Conservation (phyloP, 2,329 filamentous ascomycete genomes). For the Emmonsiellopsis sp. region DNA sequence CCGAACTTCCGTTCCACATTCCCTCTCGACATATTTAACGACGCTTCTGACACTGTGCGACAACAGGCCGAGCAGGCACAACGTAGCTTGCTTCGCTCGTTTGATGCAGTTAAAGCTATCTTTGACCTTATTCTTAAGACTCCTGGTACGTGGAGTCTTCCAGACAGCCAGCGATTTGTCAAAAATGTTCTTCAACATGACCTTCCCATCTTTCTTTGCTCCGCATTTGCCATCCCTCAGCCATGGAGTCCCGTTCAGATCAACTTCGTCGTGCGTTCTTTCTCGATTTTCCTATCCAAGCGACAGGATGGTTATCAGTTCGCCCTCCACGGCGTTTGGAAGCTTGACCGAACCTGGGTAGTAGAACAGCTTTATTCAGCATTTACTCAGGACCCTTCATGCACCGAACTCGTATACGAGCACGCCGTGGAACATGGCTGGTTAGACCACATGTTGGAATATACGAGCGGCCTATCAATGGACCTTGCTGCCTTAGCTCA, state of each 20-base stretch:
- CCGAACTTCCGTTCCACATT: conserved; percentile 74
- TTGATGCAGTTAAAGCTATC: conserved; percentile 65
- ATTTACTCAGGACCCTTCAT: conserved; percentile 60
- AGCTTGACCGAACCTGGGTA: conserved; percentile 81
- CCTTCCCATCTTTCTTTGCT: conserved; percentile 41
- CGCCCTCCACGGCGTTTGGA: conserved; percentile 84
- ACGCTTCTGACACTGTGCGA: conserved; percentile 50
- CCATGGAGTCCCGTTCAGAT: conserved; percentile 41
- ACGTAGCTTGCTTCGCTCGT: conserved; percentile 78
- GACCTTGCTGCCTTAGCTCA: conserved; percentile 82
- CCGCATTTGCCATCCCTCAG: conserved; percentile 38
- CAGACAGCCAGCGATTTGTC: conserved; percentile 49
- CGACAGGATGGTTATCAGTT: conserved; percentile 71
- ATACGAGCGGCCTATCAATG: conserved; percentile 74
- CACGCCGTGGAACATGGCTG: conserved; percentile 74
- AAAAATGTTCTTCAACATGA: conserved; percentile 50
- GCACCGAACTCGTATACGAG: conserved; percentile 62
- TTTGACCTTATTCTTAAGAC: conserved; percentile 54
- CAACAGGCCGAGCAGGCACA: conserved; percentile 57
- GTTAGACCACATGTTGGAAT: conserved; percentile 70
- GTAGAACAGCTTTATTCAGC: conserved; percentile 67
- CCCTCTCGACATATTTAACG: conserved; percentile 52
- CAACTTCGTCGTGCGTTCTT: conserved; percentile 43
- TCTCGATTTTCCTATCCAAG: conserved; percentile 75
- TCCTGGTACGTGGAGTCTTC: conserved; percentile 45